These are phyloP conservation scores for Oryza coarctata DNA, from an alignment of 176 grass and related monocot species.

Conservation along the genomic window DNA sequence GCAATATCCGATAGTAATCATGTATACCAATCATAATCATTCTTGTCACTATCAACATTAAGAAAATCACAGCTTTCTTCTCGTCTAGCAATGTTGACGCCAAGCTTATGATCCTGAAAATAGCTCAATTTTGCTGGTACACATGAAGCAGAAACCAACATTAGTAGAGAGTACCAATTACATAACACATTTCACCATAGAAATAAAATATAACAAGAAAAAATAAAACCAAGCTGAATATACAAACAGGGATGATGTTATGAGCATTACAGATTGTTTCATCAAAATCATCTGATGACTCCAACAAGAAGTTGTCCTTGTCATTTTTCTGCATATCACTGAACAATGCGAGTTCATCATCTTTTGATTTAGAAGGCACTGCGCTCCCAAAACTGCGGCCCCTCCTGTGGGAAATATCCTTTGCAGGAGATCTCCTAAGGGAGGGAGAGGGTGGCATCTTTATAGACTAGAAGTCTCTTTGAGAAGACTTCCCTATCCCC, in stretches of 20 bases:
- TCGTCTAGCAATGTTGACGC: slow-evolving; percentile 58
- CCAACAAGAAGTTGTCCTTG: slow-evolving; percentile 83
- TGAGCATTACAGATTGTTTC: slow-evolving; percentile 73
- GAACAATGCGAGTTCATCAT: slow-evolving; percentile 83
- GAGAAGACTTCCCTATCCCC: slow-evolving; percentile 13
- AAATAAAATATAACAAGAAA: slow-evolving; percentile 1
- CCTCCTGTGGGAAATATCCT: slow-evolving; percentile 64
- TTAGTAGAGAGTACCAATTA: slow-evolving; percentile 17
- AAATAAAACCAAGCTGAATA: slow-evolving; percentile 8
- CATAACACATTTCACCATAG: not conserved
- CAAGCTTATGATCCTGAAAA: slow-evolving; percentile 72
- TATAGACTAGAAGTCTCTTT: slow-evolving; percentile 27
- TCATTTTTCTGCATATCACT: slow-evolving; percentile 77
- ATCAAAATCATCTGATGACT: slow-evolving; percentile 72
- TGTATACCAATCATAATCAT: slow-evolving; percentile 94
- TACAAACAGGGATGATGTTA: slow-evolving; percentile 13
- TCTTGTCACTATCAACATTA: slow-evolving; percentile 72
- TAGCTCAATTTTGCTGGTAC: slow-evolving; percentile 76
- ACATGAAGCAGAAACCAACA: slow-evolving; percentile 15
- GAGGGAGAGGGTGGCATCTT: slow-evolving; percentile 78
- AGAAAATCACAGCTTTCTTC: slow-evolving; percentile 78
- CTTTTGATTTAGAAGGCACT: slow-evolving; percentile 52
- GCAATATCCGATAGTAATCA: slow-evolving; percentile 18
- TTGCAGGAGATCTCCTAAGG: slow-evolving; percentile 50
- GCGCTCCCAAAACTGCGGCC: slow-evolving; percentile 58